These are phyloP conservation scores for Strobilomyces confusus DNA, from an alignment of 768 basidiomycete species.

Conservation along the genomic window DNA sequence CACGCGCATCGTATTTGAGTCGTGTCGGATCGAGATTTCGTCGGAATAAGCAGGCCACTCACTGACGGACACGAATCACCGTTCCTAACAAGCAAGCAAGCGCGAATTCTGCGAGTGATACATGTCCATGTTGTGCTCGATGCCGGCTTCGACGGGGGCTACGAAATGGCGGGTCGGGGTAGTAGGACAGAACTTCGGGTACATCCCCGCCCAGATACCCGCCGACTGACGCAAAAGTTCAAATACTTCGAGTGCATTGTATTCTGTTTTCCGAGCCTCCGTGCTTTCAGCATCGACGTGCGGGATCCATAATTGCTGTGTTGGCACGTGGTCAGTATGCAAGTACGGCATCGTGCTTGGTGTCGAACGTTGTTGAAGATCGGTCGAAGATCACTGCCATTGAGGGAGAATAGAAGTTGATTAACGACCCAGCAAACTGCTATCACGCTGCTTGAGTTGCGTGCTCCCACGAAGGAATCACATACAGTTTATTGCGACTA, in stretches of 20 bases:
- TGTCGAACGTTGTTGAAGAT: slow-evolving; percentile 14
- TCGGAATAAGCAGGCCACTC: slow-evolving; percentile 8
- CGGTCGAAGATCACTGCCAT: slow-evolving; percentile 28
- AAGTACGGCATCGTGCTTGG: slow-evolving; percentile 13
- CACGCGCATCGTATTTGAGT: slow-evolving; percentile 5
- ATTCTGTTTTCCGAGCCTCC: background rate
- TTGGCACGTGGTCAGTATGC: slow-evolving; percentile 6
- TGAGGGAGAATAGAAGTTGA: slow-evolving; percentile 24
- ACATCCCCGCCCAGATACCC: background rate
- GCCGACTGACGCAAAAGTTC: background rate
- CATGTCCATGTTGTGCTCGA: slow-evolving; percentile 1
- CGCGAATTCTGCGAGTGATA: slow-evolving; percentile 16
- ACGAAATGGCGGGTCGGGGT: background rate
- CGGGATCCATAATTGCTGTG: background rate
- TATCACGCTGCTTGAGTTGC: slow-evolving; percentile 4
- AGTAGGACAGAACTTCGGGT: background rate
- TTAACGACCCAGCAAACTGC: slow-evolving; percentile 14
- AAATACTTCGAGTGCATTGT: background rate
- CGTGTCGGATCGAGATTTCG: slow-evolving; percentile 20
- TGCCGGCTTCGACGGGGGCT: slow-evolving; percentile 6
- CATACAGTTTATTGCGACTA: background rate
- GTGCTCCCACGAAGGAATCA: background rate
- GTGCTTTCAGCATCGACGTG: background rate
- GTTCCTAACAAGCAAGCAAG: slow-evolving; percentile 23
- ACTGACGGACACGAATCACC: slow-evolving; percentile 26